Conservation (phyloP, 805 yeast genomes). For the Candida gorgasii region DNA sequence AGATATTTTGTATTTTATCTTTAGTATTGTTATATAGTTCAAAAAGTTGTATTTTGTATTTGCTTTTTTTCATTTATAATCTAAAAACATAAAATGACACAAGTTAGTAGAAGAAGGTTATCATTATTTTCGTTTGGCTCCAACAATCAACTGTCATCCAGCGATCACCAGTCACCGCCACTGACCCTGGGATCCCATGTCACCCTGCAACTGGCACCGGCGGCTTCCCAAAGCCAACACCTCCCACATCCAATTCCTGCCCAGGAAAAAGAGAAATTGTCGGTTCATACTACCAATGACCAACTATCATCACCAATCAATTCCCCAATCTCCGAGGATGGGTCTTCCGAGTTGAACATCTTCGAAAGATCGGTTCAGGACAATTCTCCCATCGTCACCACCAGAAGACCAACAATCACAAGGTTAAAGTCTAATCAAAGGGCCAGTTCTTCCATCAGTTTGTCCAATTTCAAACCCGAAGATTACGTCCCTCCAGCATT, state of each 20-base stretch:
- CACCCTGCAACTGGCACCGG: not conserved
- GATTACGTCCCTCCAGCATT: slow-evolving; percentile 80
- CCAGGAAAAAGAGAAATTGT: not conserved
- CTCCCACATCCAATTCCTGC: not conserved
- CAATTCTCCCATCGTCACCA: slow-evolving; percentile 8
- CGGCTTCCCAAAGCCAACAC: not conserved
- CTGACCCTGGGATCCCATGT: slow-evolving; percentile 2
- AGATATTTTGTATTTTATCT: not conserved
- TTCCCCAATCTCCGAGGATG: slow-evolving; percentile 15
- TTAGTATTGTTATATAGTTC: not conserved
- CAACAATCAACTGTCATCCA: slow-evolving; percentile 1
- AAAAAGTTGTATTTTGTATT: not conserved
- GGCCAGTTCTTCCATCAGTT: slow-evolving; percentile 14
- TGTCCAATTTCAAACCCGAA: slow-evolving; percentile 44
- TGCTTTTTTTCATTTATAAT: not conserved
- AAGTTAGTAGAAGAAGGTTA: slow-evolving; percentile 18
- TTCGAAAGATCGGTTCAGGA: slow-evolving; percentile 47
- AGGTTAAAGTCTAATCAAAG: slow-evolving; percentile 13
- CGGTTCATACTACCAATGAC: slow-evolving; percentile 8
- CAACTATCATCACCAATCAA: slow-evolving; percentile 17
- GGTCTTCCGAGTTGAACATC: slow-evolving; percentile 20
- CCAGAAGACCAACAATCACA: slow-evolving; percentile 17
- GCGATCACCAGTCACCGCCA: not conserved
- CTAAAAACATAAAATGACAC: slow-evolving; percentile 6
- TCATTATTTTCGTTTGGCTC: slow-evolving; percentile 22